Conservation (phyloP, 208 protist species). For the Crithidia sp. region DNA sequence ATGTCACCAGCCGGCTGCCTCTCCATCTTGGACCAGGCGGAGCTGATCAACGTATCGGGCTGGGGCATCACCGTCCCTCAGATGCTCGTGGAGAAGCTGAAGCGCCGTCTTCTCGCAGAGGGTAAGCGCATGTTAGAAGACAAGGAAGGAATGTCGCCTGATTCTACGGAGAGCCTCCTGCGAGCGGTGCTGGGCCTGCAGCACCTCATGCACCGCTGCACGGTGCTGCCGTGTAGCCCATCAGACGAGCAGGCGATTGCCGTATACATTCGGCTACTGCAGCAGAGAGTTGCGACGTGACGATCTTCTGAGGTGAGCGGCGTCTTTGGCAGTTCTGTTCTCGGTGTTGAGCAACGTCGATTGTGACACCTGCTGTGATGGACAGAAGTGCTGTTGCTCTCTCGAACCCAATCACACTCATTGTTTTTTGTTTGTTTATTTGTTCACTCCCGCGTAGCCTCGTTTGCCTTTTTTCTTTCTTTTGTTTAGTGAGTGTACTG, state of each 20-base stretch:
- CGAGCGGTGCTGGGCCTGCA: slow-evolving; percentile 34
- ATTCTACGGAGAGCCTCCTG: slow-evolving; percentile 22
- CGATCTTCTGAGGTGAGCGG: no score
- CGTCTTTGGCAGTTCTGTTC: no score
- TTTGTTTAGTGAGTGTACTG: no score
- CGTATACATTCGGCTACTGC: slow-evolving; percentile 13
- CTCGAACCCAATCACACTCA: no score
- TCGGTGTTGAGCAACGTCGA: no score
- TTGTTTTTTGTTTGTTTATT: no score
- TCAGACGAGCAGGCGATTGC: slow-evolving; percentile 28
- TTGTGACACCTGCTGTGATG: no score
- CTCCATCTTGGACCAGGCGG: slow-evolving; percentile 50
- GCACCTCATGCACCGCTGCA: slow-evolving; percentile 42
- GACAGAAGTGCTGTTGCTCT: no score
- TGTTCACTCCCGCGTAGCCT: no score
- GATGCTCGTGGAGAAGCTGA: slow-evolving; percentile 56
- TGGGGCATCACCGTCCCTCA: slow-evolving; percentile 43
- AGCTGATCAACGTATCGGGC: slow-evolving; percentile 57
- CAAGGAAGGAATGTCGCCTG: background rate
- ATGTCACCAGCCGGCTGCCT: slow-evolving; percentile 51
- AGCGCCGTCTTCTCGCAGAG: slow-evolving; percentile 39
- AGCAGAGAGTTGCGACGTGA: slow-evolving; percentile 13
- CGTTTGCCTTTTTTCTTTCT: no score
- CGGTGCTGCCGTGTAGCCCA: slow-evolving; percentile 38
- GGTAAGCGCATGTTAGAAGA: slow-evolving; percentile 11